Percentiles rank a stretch among this genome's conserved stretches.
phyloP scores from a whole-genome alignment of 163 green algal genomes.

The Scenedesmus sp. region DNA sequence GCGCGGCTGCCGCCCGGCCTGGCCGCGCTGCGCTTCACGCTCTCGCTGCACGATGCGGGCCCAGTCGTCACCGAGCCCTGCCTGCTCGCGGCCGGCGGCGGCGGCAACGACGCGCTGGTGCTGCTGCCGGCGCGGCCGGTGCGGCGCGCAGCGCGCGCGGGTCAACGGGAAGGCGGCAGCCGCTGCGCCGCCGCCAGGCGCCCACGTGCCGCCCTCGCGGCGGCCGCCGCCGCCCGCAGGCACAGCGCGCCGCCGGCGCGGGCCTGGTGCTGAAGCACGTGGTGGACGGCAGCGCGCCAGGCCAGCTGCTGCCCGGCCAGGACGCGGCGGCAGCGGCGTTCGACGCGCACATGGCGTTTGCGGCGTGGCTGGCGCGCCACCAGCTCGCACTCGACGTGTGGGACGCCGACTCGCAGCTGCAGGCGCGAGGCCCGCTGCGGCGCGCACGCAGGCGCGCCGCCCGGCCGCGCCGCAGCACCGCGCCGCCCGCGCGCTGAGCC shows the following conservation, averaged over 20 bases:
- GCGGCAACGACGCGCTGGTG: neutral
- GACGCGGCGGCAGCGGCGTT: slow-evolving; percentile 51
- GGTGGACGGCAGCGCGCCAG: slow-evolving; percentile 52
- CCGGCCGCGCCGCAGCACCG: no score
- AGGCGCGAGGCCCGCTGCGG: slow-evolving; percentile 50
- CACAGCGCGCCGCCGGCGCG: slow-evolving; percentile 14
- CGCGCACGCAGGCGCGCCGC: no score
- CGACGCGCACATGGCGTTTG: slow-evolving; percentile 62
- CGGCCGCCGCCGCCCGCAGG: neutral
- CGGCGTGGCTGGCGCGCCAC: slow-evolving; percentile 62
- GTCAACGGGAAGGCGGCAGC: no score
- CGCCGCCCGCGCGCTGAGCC: no score
- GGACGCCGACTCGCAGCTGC: slow-evolving; percentile 73
- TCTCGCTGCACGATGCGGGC: slow-evolving; percentile 30
- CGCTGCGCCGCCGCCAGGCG: no score
- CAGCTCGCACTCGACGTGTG: slow-evolving; percentile 73
- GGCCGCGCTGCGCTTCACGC: slow-evolving; percentile 36
- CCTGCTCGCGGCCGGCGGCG: neutral
- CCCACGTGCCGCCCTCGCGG: no score
- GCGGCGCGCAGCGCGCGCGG: no score
- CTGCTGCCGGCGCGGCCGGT: no score
- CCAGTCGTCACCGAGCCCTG: slow-evolving; percentile 21
- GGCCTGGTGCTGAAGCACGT: slow-evolving; percentile 69
- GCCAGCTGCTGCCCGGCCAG: slow-evolving; percentile 47
- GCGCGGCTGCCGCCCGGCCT: slow-evolving; percentile 15